Evolutionary conservation across 768 basidiomycete species (phyloP), one percentile per base, ranked within the genome.

Genomic region (Paxillus ammoniavirescens): DNA sequence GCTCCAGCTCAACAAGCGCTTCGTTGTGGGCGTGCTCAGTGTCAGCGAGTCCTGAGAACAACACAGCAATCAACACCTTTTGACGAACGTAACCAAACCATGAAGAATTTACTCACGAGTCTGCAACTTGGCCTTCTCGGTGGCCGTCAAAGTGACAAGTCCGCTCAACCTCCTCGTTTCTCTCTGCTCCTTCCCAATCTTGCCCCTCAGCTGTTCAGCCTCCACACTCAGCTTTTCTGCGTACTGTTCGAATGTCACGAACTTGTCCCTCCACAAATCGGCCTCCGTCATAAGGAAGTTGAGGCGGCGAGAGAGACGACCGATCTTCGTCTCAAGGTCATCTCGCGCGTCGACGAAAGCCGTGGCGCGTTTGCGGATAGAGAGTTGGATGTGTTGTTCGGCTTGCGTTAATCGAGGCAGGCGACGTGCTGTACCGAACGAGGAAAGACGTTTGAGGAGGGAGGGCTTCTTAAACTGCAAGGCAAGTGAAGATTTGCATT

Each of bases 281-380:
- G 84, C 85, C 70, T 93, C 91, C 1, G 91, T 91, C 89, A 93
- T 91, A 62, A 94, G 76, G 77, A 93, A 94, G 73, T 93, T 93
- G 59, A 94, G 81, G 46, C 92, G 79, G 50, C 91, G 81, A 42
- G 86, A 89, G 30, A 93, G 78, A 40, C 92, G 83, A 30, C 91
- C 93, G 58, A 94, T 93, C 79, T 93, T 95, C 43, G 90, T 91
- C 75, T 96, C 93, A 21, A 96, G 82, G 62, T 94, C 93, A 67
- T 95, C 94, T 35, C 94, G 81, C 10, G 93, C 91, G 65, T 96
- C 93, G 38, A 96, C 92, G 61, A 95, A 96, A 36, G 92, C 92
- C 4, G 88, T 89, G n/a, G 94, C 93, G 40, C 94, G 88, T 68
- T 90, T 90, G 59, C 94, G 87, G 68, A 97, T 94, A 49, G 93